phyloP scores from a whole-genome alignment of 2,329 filamentous ascomycete species.

The Cercospora sesami region DNA sequence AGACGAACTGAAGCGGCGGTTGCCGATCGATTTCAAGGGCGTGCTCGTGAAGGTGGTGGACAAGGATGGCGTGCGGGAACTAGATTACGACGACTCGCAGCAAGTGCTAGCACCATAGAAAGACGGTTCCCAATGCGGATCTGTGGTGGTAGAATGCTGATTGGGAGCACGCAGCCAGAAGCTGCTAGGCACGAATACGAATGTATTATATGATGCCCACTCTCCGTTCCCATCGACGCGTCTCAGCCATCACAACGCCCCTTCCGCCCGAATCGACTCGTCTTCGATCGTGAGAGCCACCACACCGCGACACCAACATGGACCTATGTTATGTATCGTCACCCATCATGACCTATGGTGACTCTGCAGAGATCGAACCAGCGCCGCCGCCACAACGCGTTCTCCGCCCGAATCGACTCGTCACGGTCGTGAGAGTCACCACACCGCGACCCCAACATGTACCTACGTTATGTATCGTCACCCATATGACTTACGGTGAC shows the following conservation, averaged over 20 bases:
- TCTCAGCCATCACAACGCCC: background rate
- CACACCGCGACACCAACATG: no score
- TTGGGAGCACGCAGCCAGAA: background rate
- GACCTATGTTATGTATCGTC: no score
- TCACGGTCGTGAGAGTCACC: no score
- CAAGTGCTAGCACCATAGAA: conserved; percentile 35
- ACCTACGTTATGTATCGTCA: no score
- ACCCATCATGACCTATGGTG: no score
- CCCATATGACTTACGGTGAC: no score
- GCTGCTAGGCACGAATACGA: conserved; percentile 2
- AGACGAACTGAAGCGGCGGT: conserved; percentile 91
- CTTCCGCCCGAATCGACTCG: background rate
- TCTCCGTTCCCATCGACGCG: background rate
- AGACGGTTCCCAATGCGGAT: background rate
- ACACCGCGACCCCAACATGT: no score
- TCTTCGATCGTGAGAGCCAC: no score
- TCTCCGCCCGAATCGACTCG: background rate
- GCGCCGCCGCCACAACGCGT: background rate
- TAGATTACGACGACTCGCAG: conserved; percentile 72
- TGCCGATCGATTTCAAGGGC: conserved; percentile 99
- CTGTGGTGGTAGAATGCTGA: background rate
- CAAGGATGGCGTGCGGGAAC: conserved; percentile 84
- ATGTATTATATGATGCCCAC: conserved; percentile 5
- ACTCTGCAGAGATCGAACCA: background rate
- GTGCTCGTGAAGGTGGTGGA: conserved; percentile 86